Conservation (phyloP, 2,329 filamentous ascomycete species). For the Penicillium brasilianum region DNA sequence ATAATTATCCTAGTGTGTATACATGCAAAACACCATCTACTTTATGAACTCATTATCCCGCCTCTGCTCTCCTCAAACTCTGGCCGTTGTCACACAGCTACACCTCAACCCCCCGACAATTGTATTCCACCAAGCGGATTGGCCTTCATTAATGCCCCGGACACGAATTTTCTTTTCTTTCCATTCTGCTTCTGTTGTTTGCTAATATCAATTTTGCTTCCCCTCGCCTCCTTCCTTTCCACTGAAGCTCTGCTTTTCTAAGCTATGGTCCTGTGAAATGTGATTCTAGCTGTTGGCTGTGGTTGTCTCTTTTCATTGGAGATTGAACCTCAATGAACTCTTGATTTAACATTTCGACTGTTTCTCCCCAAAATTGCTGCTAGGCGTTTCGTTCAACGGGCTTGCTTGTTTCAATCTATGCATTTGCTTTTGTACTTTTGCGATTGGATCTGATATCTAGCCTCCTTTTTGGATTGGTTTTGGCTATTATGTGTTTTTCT, state of each 20-base stretch:
- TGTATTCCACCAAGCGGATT: conserved; percentile 17
- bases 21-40: conserved; percentile 2
- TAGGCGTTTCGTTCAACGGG: conserved; percentile 7
- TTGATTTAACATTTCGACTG: too few species aligned
- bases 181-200: not conserved
- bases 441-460: not conserved
- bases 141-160: conserved; percentile 18
- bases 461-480: too few species aligned
- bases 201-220: not conserved
- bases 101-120: conserved; percentile 4
- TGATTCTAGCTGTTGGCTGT: too few species aligned
- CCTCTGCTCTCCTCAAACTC: conserved; percentile 5
- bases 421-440: not conserved
- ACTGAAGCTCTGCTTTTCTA: too few species aligned
- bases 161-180: conserved; percentile 30
- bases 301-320: too few species aligned
- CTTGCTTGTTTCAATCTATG: conserved; percentile 10
- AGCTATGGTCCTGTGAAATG: too few species aligned
- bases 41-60: not conserved
- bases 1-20: conserved; percentile 1
- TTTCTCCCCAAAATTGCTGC: conserved; percentile 15
- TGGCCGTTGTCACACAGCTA: not conserved
- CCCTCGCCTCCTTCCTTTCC: not conserved
- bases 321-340: too few species aligned
- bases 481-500: not conserved